Base-by-base conservation (phyloP, 371 early-diverging fungal species). In the Neoconidiobolus thromboides region DNA sequence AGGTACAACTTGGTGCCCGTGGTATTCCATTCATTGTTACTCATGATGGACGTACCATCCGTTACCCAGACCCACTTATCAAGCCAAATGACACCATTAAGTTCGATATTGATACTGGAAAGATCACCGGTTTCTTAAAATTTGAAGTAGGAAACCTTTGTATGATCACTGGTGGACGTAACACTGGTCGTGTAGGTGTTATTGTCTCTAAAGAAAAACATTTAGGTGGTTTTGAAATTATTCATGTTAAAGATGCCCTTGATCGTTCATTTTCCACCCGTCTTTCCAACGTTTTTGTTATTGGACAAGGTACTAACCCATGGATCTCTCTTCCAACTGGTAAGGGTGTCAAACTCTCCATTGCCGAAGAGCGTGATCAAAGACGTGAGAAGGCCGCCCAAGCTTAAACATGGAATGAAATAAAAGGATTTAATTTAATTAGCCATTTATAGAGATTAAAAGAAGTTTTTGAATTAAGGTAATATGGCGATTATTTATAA, bases 11-110 rank as follows among this genome's bases (percentile, higher is more conserved):
- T 63, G 96, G 93, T 67, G 78, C 82, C 72, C 91, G 91, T 76
- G 92, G 89, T 70, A 85, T 99, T 64, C 98, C 99, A 41, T 95
- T 82, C 81, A 75, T 90, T 61, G 91, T 94, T 66, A 98, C 99
- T 73, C 94, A 97, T 81, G 98, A 98, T 75, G 99, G 99, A 60
- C 93, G 95, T 73, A 97, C 98, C 70, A 83, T 99, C 78, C 98
- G 98, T 72, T 99, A 96, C 88, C 96, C 95, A 67, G 96, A 99
- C 83, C 99, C 99, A 67, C 68, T 84, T 73, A 86, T 99, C 83
- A 89, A 93, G 83, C 91, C 86, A 68, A 93, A 94, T 88, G 99
- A 99, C 81, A 93, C 98, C 64, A 78, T 99, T 77, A 96, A 96
- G 83, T 74, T 97, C 69, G 93, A 98, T 76, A 67, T 98, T 56